Evolutionary conservation across 2,329 filamentous ascomycete genomes (phyloP).

Genomic region (Magnaporthiopsis rhizophila): DNA sequence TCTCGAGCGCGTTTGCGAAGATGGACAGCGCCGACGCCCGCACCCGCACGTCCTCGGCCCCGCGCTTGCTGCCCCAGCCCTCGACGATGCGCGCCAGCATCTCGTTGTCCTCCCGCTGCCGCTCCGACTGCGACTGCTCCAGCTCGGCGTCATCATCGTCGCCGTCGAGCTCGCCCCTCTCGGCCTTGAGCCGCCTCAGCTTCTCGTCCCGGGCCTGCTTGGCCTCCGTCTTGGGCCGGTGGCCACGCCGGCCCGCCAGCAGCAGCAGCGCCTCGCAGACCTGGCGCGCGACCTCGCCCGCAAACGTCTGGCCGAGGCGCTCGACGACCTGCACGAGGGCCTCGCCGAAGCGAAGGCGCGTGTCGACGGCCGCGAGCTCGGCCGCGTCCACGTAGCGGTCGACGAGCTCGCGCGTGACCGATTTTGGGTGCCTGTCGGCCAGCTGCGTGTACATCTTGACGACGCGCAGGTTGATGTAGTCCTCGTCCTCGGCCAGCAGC

Average conservation of each 20-base stretch:
- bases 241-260: conserved; percentile 55
- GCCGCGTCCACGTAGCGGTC: conserved; percentile 59
- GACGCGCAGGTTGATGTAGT: conserved; percentile 63
- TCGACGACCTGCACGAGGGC: conserved; percentile 58
- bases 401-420: conserved; percentile 53
- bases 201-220: conserved; percentile 45
- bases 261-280: conserved; percentile 53
- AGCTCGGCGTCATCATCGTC: conserved; percentile 41
- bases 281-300: conserved; percentile 41
- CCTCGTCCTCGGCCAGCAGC: conserved; percentile 57
- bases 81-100: conserved; percentile 51
- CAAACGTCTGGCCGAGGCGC: conserved; percentile 46
- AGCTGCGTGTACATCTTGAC: conserved; percentile 58
- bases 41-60: conserved; percentile 62
- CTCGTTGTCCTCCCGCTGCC: conserved; percentile 28
- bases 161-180: conserved; percentile 46
- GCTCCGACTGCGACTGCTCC: background rate
- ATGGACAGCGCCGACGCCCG: conserved; percentile 62
- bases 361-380: conserved; percentile 52
- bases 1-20: conserved; percentile 51
- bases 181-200: conserved; percentile 37
- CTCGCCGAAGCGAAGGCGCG: conserved; percentile 61
- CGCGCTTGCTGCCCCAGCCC: conserved; percentile 59
- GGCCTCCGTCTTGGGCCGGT: conserved; percentile 50
- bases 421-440: conserved; percentile 51